Evolutionary conservation across 1,284 basidiomycete genomes (phyloP).

Genomic region (Agroathelia rolfsii): DNA sequence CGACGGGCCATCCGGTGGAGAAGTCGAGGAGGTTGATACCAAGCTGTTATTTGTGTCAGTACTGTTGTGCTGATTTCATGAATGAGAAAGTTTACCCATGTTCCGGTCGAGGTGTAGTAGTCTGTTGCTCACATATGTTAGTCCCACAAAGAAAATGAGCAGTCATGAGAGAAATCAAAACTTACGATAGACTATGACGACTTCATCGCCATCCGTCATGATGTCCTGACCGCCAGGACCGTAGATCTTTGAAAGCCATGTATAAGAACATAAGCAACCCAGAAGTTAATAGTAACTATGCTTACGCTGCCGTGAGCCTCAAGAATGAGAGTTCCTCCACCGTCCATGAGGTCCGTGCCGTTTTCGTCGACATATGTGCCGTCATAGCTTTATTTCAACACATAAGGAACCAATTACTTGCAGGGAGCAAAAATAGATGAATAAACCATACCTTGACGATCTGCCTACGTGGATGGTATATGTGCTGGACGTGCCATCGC

Average conservation of each 20-base stretch:
- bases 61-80: too few relatives aligned
- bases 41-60: too few relatives aligned
- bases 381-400: slow-evolving; percentile 26
- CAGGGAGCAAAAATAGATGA: too few relatives aligned
- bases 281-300: slow-evolving; percentile 1
- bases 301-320: slow-evolving; percentile 33
- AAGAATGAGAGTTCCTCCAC: slow-evolving; percentile 46
- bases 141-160: slow-evolving; percentile 15
- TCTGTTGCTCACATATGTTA: slow-evolving; percentile 26
- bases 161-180: slow-evolving; percentile 11
- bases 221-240: slow-evolving; percentile 38
- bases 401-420: slow-evolving; percentile 3
- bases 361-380: slow-evolving; percentile 39
- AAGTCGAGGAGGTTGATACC: slow-evolving; percentile 13
- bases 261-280: neutral
- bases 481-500: slow-evolving; percentile 38
- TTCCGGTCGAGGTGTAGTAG: slow-evolving; percentile 38
- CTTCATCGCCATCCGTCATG: slow-evolving; percentile 26
- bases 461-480: slow-evolving; percentile 53
- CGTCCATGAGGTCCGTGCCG: slow-evolving; percentile 34
- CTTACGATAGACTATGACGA: slow-evolving; percentile 33
- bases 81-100: too few relatives aligned
- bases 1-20: slow-evolving; percentile 13
- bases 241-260: slow-evolving; percentile 23
- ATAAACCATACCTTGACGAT: slow-evolving; percentile 27